Conservation (phyloP, 192 early-diverging fungal genomes). For the Mortierella hygrophila region DNA sequence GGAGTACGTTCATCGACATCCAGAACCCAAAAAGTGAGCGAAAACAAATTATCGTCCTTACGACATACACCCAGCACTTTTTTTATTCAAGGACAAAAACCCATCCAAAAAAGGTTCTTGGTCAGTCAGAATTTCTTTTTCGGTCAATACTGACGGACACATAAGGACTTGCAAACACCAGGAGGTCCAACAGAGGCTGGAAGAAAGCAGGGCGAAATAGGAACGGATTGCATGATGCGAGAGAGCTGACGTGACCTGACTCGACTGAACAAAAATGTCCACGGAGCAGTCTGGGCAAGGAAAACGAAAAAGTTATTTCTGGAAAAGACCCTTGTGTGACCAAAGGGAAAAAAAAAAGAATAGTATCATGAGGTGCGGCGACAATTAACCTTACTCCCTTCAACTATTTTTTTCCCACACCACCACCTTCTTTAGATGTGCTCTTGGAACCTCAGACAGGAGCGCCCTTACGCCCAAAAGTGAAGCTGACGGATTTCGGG, state of each 20-base stretch:
- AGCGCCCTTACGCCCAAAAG: constrained; percentile 33
- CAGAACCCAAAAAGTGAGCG: not conserved
- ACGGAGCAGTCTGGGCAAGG: not conserved
- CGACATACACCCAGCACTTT: not conserved
- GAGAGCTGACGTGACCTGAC: not conserved
- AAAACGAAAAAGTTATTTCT: not conserved
- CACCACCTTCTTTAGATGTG: constrained; percentile 44
- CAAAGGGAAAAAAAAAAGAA: not conserved
- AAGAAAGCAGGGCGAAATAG: not conserved
- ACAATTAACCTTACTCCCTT: constrained; percentile 3
- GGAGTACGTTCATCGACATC: not conserved
- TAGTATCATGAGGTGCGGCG: not conserved
- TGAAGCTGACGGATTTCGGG: constrained; percentile 80
- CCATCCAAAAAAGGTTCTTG: not conserved
- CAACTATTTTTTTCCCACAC: not conserved
- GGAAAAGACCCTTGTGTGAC: not conserved
- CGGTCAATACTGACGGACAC: not conserved
- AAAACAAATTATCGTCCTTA: not conserved
- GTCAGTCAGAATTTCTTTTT: not conserved
- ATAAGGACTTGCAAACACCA: not conserved
- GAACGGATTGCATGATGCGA: not conserved
- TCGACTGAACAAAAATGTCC: not conserved
- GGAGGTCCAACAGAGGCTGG: not conserved
- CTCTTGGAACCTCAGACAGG: constrained; percentile 39
- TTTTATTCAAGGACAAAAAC: not conserved